Base-by-base conservation (phyloP, 257 asterid species). In the Primulina huaijiensis region DNA sequence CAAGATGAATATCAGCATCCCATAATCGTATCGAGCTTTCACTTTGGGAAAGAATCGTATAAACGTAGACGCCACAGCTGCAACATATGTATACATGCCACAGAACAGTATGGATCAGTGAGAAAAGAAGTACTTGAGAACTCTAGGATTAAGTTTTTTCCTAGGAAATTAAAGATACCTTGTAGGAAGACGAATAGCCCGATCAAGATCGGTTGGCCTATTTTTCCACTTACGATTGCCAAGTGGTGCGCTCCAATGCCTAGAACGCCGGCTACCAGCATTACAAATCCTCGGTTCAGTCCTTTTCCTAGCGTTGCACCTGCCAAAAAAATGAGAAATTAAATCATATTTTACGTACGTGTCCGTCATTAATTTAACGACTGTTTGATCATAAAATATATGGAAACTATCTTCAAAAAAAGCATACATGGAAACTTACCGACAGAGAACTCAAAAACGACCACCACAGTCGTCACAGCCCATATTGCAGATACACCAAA, bases 271-370 rank as follows among this genome's bases (percentile, higher is more conserved):
- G 88, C 97, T 55, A 78, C 68, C 33, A 90, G 71, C 11, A 95
- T 90, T 25, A 92, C 97, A 71, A 90, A 25, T 60, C 87, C 95
- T 74, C 97, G 82, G 67, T 90, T 90, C 11, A 90, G 40, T 10
- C 93, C 93, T 81, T 88, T 90, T 17, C 90, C 93, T 25, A 90
- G 84, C 20, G 97, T 90, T 19, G 93, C 93, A 20, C 97, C 97
- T 90, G 70, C 30, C 64, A 67, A 23, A 23, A 23, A 23, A 23
- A 23, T 23, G 25, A 23, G 25, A 23, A 23, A 23, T 23, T 23
- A 23, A 23, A 23, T 0, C 25, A 23, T 23, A 65, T 46, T 46
- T 16, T 11, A 43, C 16, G 20, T 11, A 43, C 16, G 20, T 46
- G 56, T 46, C 11, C 20, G 0, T 46, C 56, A 5, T 11, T 11